Percentiles rank a stretch among this genome's conserved stretches.
Conservation (phyloP, 2,329 filamentous ascomycete genomes). For the Ambrosiella xylebori region DNA sequence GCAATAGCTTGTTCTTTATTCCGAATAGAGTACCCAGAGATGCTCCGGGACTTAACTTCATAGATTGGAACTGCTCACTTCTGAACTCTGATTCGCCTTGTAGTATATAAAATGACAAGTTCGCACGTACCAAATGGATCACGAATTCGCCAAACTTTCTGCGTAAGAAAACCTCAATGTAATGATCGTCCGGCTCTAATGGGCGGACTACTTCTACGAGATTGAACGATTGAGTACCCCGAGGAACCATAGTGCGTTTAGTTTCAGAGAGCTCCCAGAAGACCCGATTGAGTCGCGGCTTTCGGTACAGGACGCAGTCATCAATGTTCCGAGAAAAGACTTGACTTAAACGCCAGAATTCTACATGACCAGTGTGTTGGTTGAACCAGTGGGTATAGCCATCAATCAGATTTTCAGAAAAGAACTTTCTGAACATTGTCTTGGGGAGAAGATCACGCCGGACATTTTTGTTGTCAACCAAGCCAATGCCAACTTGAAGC, state of each 20-base stretch:
- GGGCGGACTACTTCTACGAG: slow-evolving; percentile 13
- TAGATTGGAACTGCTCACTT: slow-evolving; percentile 32
- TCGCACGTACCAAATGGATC: slow-evolving; percentile 29
- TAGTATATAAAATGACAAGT: slow-evolving; percentile 28
- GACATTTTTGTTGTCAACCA: slow-evolving; percentile 4
- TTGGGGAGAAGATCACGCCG: slow-evolving; percentile 21
- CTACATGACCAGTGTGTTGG: slow-evolving; percentile 15
- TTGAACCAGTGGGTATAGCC: slow-evolving; percentile 32
- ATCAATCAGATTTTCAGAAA: slow-evolving; percentile 24
- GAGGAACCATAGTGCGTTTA: no score
- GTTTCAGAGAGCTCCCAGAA: no score
- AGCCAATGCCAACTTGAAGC: slow-evolving; percentile 21
- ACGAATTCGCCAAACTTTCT: slow-evolving; percentile 17
- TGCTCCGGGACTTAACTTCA: background rate
- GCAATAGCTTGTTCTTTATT: slow-evolving; percentile 25
- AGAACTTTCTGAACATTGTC: slow-evolving; percentile 14
- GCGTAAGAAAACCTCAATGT: background rate
- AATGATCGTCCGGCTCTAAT: background rate
- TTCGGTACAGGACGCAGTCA: background rate
- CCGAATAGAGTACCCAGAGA: background rate
- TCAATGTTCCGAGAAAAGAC: background rate
- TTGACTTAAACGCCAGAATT: slow-evolving; percentile 17
- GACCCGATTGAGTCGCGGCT: no score
- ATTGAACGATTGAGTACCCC: no score
- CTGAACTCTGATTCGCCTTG: slow-evolving; percentile 17